Conservation (phyloP, 2,329 filamentous ascomycete species). For the Hymenoscyphus infarciens region DNA sequence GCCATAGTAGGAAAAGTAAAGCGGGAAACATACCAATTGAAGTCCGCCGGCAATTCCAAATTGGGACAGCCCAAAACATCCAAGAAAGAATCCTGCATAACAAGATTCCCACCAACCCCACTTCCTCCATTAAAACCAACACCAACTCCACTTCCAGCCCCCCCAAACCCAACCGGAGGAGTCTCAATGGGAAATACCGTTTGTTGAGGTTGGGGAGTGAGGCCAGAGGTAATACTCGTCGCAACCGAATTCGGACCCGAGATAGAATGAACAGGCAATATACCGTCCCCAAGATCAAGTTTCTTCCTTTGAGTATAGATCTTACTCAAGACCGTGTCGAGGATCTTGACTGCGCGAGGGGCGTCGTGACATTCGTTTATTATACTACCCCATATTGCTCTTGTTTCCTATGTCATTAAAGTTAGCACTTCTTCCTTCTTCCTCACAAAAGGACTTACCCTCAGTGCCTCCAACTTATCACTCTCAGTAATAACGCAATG, state of each 20-base stretch:
- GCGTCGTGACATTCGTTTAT: slow-evolving; percentile 26
- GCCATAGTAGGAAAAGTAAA: not conserved
- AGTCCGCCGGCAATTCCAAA: slow-evolving; percentile 20
- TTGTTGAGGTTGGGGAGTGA: not conserved
- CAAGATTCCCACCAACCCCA: slow-evolving; percentile 5
- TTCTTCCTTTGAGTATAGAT: slow-evolving; percentile 12
- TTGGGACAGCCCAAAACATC: slow-evolving; percentile 19
- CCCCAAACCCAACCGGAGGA: not conserved
- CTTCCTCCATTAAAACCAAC: too few relatives aligned
- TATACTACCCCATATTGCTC: slow-evolving; percentile 27
- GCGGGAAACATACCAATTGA: slow-evolving; percentile 23
- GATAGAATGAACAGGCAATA: not conserved
- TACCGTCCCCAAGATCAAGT: not conserved
- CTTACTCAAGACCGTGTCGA: slow-evolving; percentile 21
- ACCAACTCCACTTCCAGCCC: not conserved
- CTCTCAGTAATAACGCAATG: slow-evolving; percentile 20
- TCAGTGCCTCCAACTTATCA: slow-evolving; percentile 24
- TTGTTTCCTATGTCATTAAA: slow-evolving; percentile 12
- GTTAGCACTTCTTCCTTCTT: not conserved
- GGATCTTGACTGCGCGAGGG: slow-evolving; percentile 21
- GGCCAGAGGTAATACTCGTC: not conserved
- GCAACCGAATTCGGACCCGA: not conserved
- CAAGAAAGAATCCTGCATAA: slow-evolving; percentile 22
- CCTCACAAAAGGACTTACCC: not conserved
- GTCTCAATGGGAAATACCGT: slow-evolving; percentile 11